phyloP scores from a whole-genome alignment of 257 asterid genomes.

The Cordia subcordata region DNA sequence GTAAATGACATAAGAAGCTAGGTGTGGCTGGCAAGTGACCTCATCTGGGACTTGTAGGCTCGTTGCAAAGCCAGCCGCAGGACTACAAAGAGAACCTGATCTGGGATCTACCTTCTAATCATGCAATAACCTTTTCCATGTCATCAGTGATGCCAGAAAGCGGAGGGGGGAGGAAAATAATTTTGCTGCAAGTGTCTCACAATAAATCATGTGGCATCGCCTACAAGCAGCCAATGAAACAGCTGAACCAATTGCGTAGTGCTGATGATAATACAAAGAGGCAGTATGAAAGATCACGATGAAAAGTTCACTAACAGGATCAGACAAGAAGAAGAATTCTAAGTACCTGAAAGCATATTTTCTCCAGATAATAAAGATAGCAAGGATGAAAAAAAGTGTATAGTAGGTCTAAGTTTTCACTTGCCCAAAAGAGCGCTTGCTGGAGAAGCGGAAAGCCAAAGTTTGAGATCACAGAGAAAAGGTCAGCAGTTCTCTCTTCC shows the following conservation, averaged over 20 bases:
- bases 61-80: slow-evolving; percentile 16
- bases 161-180: slow-evolving; percentile 5
- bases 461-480: not conserved
- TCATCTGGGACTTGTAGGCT: slow-evolving; percentile 13
- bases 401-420: slow-evolving; percentile 53
- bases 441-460: slow-evolving; percentile 42
- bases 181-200: slow-evolving; percentile 4
- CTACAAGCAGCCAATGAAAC: slow-evolving; percentile 21
- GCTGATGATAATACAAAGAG: slow-evolving; percentile 17
- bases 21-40: slow-evolving; percentile 31
- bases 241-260: slow-evolving; percentile 23
- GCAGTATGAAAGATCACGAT: slow-evolving; percentile 19
- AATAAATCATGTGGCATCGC: slow-evolving; percentile 5
- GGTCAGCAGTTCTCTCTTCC: not conserved
- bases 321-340: slow-evolving; percentile 18
- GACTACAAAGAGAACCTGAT: slow-evolving; percentile 44
- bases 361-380: slow-evolving; percentile 80
- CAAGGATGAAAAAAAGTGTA: slow-evolving; percentile 42
- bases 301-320: slow-evolving; percentile 12
- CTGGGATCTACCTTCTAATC: slow-evolving; percentile 18
- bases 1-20: slow-evolving; percentile 29
- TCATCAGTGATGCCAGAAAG: slow-evolving; percentile 18
- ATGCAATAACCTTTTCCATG: slow-evolving; percentile 12
- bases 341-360: slow-evolving; percentile 34
- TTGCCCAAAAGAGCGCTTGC: slow-evolving; percentile 39